Evolutionary conservation across 345 rosid genomes (phyloP).

Genomic region (Fremontodendron californicum): DNA sequence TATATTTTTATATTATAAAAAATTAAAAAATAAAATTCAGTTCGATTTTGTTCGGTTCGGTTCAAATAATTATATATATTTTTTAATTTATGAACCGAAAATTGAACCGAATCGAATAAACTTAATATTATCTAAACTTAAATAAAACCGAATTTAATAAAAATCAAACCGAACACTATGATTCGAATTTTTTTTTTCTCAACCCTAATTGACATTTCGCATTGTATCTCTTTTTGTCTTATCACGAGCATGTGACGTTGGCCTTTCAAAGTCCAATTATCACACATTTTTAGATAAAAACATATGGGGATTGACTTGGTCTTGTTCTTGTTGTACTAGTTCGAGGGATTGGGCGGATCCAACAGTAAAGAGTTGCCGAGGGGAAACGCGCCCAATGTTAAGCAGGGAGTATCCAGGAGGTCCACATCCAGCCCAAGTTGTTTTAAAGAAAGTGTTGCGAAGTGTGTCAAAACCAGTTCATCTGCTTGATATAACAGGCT

Average conservation of each 20-base stretch:
- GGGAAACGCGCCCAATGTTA: constrained; percentile 23
- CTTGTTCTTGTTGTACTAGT: constrained; percentile 9
- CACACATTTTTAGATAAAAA: neutral
- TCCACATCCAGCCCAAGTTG: constrained; percentile 24
- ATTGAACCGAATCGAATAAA: too few relatives aligned
- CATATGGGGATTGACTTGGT: neutral
- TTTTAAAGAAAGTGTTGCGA: constrained; percentile 33
- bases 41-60: too few relatives aligned
- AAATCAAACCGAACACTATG: too few relatives aligned
- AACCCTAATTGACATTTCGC: too few relatives aligned
- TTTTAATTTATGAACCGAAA: too few relatives aligned
- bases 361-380: constrained; percentile 26
- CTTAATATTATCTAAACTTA: too few relatives aligned
- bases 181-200: too few relatives aligned
- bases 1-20: too few relatives aligned
- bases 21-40: too few relatives aligned
- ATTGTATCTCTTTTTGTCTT: neutral
- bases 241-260: neutral
- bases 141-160: too few relatives aligned
- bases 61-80: too few relatives aligned
- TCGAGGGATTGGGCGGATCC: constrained; percentile 30
- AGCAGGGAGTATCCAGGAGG: constrained; percentile 22
- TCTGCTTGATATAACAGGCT: constrained; percentile 33
- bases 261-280: neutral
- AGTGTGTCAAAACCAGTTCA: too few relatives aligned